Conservation (phyloP, 164 flowering plant genomes). For the Echeveria elegans region DNA sequence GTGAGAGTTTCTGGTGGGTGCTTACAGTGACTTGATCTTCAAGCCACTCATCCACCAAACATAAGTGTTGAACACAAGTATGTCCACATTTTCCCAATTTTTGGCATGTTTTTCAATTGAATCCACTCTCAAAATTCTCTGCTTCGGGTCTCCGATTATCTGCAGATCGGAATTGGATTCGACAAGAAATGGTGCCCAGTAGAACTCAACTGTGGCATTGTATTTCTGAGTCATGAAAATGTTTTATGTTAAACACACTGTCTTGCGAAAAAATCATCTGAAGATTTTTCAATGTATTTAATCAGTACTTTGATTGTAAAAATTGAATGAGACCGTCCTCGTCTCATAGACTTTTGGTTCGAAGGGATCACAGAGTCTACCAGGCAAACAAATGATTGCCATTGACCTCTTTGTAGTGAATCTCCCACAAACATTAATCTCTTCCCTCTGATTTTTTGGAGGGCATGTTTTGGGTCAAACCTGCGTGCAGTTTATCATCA, state of each 20-base stretch:
- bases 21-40: constrained; percentile 67
- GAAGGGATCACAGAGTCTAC: constrained; percentile 57
- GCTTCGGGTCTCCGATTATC: constrained; percentile 47
- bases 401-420: constrained; percentile 78
- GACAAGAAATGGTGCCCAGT: constrained; percentile 85
- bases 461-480: constrained; percentile 49
- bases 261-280: background rate
- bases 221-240: constrained; percentile 35
- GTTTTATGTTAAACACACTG: background rate
- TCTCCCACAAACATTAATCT: constrained; percentile 87
- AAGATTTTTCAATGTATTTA: background rate
- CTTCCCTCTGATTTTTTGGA: constrained; percentile 67
- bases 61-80: constrained; percentile 80
- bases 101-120: constrained; percentile 65
- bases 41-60: constrained; percentile 96
- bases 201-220: constrained; percentile 74
- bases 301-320: constrained; percentile 75
- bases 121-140: constrained; percentile 73
- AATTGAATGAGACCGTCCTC: constrained; percentile 44
- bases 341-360: constrained; percentile 45
- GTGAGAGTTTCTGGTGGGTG: background rate
- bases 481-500: constrained; percentile 23
- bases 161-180: constrained; percentile 66
- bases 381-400: constrained; percentile 84
- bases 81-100: constrained; percentile 68